phyloP scores from a whole-genome alignment of 2,329 filamentous ascomycete species.

The Polytolypa hystricis region DNA sequence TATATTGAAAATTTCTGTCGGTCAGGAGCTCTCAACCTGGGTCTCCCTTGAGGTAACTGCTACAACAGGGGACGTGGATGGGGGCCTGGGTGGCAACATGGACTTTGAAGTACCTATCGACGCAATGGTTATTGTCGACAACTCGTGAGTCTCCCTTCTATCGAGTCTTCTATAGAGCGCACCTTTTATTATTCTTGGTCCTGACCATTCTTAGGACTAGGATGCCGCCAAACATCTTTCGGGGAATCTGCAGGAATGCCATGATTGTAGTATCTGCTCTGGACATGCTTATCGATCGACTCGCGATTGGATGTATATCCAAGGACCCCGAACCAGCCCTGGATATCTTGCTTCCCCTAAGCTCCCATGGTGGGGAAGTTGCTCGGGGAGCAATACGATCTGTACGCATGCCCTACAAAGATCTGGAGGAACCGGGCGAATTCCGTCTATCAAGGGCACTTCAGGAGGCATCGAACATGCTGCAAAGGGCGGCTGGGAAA shows the following conservation, averaged over 20 bases:
- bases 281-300: slow-evolving; percentile 15
- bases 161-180: neutral
- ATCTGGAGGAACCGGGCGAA: slow-evolving; percentile 5
- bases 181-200: slow-evolving; percentile 8
- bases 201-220: slow-evolving; percentile 10
- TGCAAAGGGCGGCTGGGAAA: slow-evolving; percentile 15
- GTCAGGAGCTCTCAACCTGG: slow-evolving; percentile 17
- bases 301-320: slow-evolving; percentile 19
- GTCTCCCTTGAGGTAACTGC: slow-evolving; percentile 27
- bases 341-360: slow-evolving; percentile 18
- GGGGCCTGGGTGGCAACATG: slow-evolving; percentile 7
- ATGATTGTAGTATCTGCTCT: slow-evolving; percentile 17
- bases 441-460: slow-evolving; percentile 14
- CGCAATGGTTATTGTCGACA: slow-evolving; percentile 26
- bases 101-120: slow-evolving; percentile 21
- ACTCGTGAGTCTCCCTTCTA: slow-evolving; percentile 19
- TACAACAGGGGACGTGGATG: slow-evolving; percentile 8
- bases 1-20: slow-evolving; percentile 7
- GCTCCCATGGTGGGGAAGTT: slow-evolving; percentile 15
- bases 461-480: slow-evolving; percentile 15
- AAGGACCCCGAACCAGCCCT: slow-evolving; percentile 12
- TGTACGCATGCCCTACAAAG: slow-evolving; percentile 12
- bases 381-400: slow-evolving; percentile 13
- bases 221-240: slow-evolving; percentile 12
- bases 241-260: slow-evolving; percentile 15